Base-by-base conservation (phyloP, 75 land plant genomes). In the Pseudotsuga menziesii region DNA sequence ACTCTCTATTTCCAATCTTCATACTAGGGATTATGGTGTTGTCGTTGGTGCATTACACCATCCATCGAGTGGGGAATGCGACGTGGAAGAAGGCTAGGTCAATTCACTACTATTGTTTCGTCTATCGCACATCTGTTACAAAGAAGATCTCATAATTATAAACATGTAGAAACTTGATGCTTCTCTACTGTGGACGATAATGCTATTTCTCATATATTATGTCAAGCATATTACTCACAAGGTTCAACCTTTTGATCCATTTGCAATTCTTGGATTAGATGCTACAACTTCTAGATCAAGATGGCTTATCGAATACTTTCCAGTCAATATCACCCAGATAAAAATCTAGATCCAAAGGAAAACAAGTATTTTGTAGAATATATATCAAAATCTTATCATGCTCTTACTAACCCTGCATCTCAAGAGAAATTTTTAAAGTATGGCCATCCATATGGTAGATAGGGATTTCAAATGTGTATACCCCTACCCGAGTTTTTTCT, bases 391-490 rank as follows among this genome's bases (percentile, higher is more conserved):
- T 94, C 99, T 41, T 93, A 96, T 82, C 96, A 96, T 79, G 99
- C 99, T 61, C 85, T 96, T 61, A 96, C 99, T 16, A 92, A 96
- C 81, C 94, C 91, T 39, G 78, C 89, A 61, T 83, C 94, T 16
- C 90, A 90, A 72, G 99, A 96, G 78, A 96, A 96, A 76, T 96
- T 76, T 88, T 91, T 85, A 56, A 96, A 96, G 64, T 96, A 90
- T 85, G 99, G 99, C 55, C 97, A 96, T 78, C 97, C 99, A 57
- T 96, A 96, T 88, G 99, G 99, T 4, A 89, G 94, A 75, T 94
- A 96, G 98, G 96, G 96, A 5, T 74, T 93, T 78, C 88, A 93
- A 96, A 93, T 96, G 98, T 96, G 98, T 25, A 96, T 96, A 56
- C 96, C 98, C 14, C 88, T 96, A 20, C 98, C 98, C 61, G 82